A percentile compares a stretch with the other conserved stretches of the same genome.
These are phyloP conservation scores for Neohortaea acidophila DNA, from an alignment of 495 filamentous ascomycete species.

Conservation along the genomic window DNA sequence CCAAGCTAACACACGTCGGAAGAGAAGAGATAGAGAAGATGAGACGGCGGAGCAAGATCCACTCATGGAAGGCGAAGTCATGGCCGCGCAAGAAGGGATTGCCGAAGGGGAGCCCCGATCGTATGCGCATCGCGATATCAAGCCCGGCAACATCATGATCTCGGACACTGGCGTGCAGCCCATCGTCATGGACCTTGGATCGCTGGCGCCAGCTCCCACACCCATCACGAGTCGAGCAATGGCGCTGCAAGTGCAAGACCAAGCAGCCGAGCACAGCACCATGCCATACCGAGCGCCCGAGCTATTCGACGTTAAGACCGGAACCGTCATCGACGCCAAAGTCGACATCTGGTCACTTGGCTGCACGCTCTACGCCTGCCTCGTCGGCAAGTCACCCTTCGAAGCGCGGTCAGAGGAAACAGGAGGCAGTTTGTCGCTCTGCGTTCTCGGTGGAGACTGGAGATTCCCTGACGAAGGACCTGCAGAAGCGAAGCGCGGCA, in stretches of 20 bases:
- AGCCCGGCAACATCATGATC: conserved; percentile 98
- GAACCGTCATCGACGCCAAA: conserved; percentile 82
- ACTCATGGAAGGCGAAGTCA: conserved; percentile 73
- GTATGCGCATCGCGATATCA: conserved; percentile 94
- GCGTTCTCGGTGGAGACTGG: conserved; percentile 84
- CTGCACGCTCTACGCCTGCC: conserved; percentile 87
- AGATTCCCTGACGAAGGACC: conserved; percentile 71
- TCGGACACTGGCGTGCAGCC: conserved; percentile 69
- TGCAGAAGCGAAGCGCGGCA: conserved; percentile 31
- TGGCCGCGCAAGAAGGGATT: conserved; percentile 52
- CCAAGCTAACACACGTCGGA: conserved; percentile 32
- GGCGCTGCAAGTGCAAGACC: conserved; percentile 82
- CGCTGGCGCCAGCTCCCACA: conserved; percentile 71
- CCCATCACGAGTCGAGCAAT: conserved; percentile 87
- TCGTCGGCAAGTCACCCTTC: conserved; percentile 92
- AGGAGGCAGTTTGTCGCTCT: conserved; percentile 80
- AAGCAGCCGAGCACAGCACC: conserved; percentile 86
- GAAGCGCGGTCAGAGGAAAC: conserved; percentile 92
- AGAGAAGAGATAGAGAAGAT: conserved; percentile 23
- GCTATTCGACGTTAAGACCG: conserved; percentile 95
- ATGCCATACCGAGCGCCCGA: conserved; percentile 98
- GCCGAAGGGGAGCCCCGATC: conserved; percentile 56
- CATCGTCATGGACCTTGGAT: conserved; percentile 97
- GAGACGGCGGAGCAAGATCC: conserved; percentile 62
- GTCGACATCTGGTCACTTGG: conserved; percentile 97